Conservation (phyloP, 2,329 filamentous ascomycete genomes). For the Ceratocystis colombiana region DNA sequence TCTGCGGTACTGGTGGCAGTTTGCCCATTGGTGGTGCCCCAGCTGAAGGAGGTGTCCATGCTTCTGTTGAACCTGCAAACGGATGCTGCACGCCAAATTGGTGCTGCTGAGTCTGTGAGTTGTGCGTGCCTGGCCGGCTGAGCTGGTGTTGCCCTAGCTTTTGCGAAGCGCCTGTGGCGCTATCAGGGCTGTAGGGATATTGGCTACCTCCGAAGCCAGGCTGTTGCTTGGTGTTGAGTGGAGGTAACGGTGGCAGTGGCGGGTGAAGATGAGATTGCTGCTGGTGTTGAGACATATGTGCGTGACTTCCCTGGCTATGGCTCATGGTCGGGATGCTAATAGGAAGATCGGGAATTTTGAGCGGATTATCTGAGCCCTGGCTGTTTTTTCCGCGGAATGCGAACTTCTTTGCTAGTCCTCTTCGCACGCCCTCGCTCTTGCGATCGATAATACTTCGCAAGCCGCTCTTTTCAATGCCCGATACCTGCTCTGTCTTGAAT, state of each 20-base stretch:
- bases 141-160: background rate
- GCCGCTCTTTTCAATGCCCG: constrained; percentile 46
- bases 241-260: background rate
- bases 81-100: constrained; percentile 8
- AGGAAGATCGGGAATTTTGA: constrained; percentile 25
- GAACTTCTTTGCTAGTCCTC: constrained; percentile 45
- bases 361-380: background rate
- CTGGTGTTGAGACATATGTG: constrained; percentile 25
- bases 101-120: background rate
- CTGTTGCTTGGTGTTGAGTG: constrained; percentile 23
- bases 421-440: constrained; percentile 46
- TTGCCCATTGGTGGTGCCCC: constrained; percentile 37
- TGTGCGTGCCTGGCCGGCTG: background rate
- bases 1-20: constrained; percentile 37
- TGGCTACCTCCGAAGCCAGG: constrained; percentile 20
- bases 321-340: constrained; percentile 28
- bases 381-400: constrained; percentile 39
- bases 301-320: constrained; percentile 23
- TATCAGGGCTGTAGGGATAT: constrained; percentile 25
- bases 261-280: background rate
- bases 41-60: background rate
- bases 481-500: constrained; percentile 42
- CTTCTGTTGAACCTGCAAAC: constrained; percentile 21
- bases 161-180: constrained; percentile 14
- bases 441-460: constrained; percentile 45